Base-by-base conservation (phyloP, 305 asterid genomes). In the Fraxinus ornus region DNA sequence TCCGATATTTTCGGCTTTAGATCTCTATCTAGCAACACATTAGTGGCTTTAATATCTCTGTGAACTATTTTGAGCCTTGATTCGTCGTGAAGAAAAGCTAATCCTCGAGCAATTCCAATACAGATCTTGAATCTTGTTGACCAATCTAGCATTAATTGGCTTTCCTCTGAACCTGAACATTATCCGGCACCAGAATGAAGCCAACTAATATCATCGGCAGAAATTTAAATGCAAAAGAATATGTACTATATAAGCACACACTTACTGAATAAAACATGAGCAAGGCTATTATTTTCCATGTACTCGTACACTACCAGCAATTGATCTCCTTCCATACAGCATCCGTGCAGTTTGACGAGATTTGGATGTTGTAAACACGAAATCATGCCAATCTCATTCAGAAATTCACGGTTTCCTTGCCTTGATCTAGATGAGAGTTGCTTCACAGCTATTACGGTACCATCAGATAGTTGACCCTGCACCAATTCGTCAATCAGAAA, bases 341-440 rank as follows among this genome's bases (percentile, higher is more conserved):
- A 88, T 22, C 93, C 93, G 71, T 86, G 80, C 47, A 88, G 84
- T 84, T 88, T 87, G 49, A 90, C 90, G 36, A 90, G 90, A 84
- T 90, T 83, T 5, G 91, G 93, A 73, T 90, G 93, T 47, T 86
- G 89, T 60, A 88, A 81, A 78, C 98, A 91, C 64, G 99, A 95
- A 77, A 95, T 92, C 97, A 94, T 90, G 83, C 94, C 97, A 73
- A 95, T 91, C 87, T 94, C 99, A 36, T 94, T 93, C 79, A 94
- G 78, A 72, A 95, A 95, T 82, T 95, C 99, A 30, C 94, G 92
- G 86, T 89, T 91, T 57, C 98, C 99, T 85, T 96, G 99, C 76
- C 89, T 91, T 73, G 99, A 96, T 90, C 85, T 85, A 60, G 92
- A 89, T n/a, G 98, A 96, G 80, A 96, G 97, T 83, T 93, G 95